Evolutionary conservation across 1,284 basidiomycete species (phyloP), one percentile per base, ranked within the genome.

Genomic region (Cryptococcus sp.): DNA sequence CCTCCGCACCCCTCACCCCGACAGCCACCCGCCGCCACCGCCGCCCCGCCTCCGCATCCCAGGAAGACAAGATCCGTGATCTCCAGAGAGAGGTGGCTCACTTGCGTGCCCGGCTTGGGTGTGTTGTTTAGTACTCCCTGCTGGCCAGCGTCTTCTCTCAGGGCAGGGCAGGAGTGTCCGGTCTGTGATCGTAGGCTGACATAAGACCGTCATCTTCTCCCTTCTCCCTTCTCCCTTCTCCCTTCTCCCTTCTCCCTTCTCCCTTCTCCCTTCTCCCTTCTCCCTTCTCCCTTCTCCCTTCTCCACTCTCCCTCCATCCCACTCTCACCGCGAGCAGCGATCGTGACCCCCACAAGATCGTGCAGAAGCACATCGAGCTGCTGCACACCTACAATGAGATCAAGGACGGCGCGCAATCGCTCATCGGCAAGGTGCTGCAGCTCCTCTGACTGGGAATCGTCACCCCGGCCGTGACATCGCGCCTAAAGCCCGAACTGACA

Each of bases 351-450:
- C 58, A 70, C 18, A 59, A 59, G 8, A 63, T 76, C 48, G 63
- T 73, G 21, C 60, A 68, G 51, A 52, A 58, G 13, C 76, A 78
- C 55, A 75, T 76, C 53, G 55, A 69, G 24, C 63, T 72, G 0
- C 59, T 78, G 18, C 76, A 78, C 53, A 69, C 67, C 16, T 77
- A 77, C 64, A 77, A 78, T 53, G 76, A 76, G 56, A 71, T 73
- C 66, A 78, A 78, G 62, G 76, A 78, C 59, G 70, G 62, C 6
- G 62, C 73, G 13, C 76, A 78, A 57, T 57, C 65, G 0, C 62
- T 77, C 3, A 78, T 78, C 18, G 71, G 67, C 13, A 64, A 64
- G 48, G 76, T 76, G n/a, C n/a, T n/a, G n/a, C 12, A 55, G 71
- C 62, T 12, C 11, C 45, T 36, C 8, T 9, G n/a, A n/a, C n/a